These are phyloP conservation scores for Alternaria tenuissima DNA, from an alignment of 2,329 filamentous ascomycete genomes.

Conservation along the genomic window DNA sequence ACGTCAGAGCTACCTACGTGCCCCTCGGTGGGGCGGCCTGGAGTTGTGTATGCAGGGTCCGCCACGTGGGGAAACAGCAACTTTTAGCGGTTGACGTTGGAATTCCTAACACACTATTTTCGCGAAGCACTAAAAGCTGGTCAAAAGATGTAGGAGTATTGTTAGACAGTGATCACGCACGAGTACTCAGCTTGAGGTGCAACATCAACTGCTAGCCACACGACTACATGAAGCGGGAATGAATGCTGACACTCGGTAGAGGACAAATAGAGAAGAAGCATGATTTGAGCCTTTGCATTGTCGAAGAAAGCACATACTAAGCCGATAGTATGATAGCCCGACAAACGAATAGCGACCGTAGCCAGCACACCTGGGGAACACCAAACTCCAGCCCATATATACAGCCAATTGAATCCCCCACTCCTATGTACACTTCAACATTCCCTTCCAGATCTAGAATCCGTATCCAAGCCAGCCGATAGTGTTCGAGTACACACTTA, in stretches of 20 bases:
- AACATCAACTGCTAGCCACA: not conserved
- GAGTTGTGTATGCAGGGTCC: not conserved
- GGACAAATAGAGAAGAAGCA: not conserved
- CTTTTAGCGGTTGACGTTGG: not conserved
- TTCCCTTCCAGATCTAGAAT: slow-evolving; percentile 19
- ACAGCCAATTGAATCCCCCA: not conserved
- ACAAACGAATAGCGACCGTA: not conserved
- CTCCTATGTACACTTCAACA: not conserved
- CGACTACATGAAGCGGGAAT: not conserved
- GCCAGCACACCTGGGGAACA: not conserved
- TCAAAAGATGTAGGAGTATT: not conserved
- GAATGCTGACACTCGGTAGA: not conserved
- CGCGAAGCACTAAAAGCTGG: not conserved
- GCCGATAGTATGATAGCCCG: not conserved
- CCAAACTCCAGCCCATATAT: slow-evolving; percentile 1
- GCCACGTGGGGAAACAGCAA: not conserved
- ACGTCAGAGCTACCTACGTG: not conserved
- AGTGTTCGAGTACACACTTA: slow-evolving; percentile 51
- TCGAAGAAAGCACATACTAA: not conserved
- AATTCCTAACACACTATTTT: no score
- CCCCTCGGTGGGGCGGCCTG: not conserved
- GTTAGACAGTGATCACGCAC: not conserved
- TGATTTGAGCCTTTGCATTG: not conserved
- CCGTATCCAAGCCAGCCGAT: slow-evolving; percentile 48
- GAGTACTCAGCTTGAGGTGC: not conserved